Base-by-base conservation (phyloP, 495 filamentous ascomycete species). In the Penicillium steckii region DNA sequence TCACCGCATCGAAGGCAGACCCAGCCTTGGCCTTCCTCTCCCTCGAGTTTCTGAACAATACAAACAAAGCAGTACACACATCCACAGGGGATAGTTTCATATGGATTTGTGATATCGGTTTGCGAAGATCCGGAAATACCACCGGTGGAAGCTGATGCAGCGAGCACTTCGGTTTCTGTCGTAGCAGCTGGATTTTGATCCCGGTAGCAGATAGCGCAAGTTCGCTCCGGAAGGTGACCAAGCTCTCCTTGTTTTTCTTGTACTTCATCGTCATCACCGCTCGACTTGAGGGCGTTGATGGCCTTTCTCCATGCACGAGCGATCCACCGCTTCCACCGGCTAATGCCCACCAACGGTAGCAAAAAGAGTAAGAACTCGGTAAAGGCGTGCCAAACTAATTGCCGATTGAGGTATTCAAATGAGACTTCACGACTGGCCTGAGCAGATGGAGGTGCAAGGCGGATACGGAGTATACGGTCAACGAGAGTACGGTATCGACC, bases 21-120 rank as follows among this genome's bases (percentile, higher is more conserved):
- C 93, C 93, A 99, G 3, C 92, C 94, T 57, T 97, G 92, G 6
- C 93, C 94, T 59, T 97, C 94, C 69, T 97, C 95, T 3, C 85
- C 83, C 64, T 96, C 94, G 8, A 99, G 70, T 50, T 88, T 84
- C 32, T 89, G 87, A 3, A 93, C 90, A n/a, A 97, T 68, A 67
- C 94, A 99, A n/a, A 95, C 88, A 59, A 93, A 98, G 68, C 94
- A 98, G 71, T 97, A 97, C 38, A 96, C 77, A 66, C 91, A 95
- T 0, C 90, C 89, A 64, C 94, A 98, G 2, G 91, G 88, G 17
- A 95, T 81, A 0, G 90, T 83, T 64, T 96, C 91, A 60, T 98
- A 98, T 0, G 95, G 91, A 66, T 97, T 98, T 3, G 93, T 96
- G 48, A 97, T 85, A 60, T 97, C 95, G 0, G 95, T 97, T 42